A percentile compares a stretch with the other conserved stretches of the same genome.
Conservation (phyloP, 495 filamentous ascomycete species). For the Talaromyces proteolyticus region DNA sequence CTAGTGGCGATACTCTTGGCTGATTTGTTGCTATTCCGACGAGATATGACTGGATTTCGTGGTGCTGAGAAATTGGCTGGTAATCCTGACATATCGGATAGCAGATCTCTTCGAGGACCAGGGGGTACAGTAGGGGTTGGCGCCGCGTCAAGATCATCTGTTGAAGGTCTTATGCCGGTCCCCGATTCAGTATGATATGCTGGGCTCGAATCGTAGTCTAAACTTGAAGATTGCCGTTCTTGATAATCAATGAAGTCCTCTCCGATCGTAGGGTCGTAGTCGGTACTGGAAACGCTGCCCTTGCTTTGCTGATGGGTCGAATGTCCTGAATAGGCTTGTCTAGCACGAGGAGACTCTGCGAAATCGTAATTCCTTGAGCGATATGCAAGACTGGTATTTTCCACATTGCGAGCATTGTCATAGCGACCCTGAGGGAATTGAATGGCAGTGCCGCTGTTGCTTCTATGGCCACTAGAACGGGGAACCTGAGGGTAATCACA, state of each 20-base stretch:
- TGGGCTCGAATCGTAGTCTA: conserved; percentile 55
- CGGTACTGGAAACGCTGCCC: conserved; percentile 64
- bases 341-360: not conserved
- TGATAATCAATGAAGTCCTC: conserved; percentile 50
- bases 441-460: conserved; percentile 77
- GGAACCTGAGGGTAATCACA: conserved; percentile 52
- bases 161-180: conserved; percentile 17
- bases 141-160: conserved; percentile 69
- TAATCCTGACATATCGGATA: conserved; percentile 35
- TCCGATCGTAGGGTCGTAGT: conserved; percentile 45
- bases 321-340: conserved; percentile 4
- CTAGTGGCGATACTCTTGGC: conserved; percentile 40
- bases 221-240: conserved; percentile 67
- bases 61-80: conserved; percentile 24
- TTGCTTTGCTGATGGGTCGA: conserved; percentile 59
- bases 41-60: conserved; percentile 32
- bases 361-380: conserved; percentile 3
- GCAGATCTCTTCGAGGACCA: conserved; percentile 58
- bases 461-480: conserved; percentile 56
- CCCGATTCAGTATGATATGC: conserved; percentile 21
- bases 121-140: conserved; percentile 82
- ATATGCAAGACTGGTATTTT: conserved; percentile 25
- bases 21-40: conserved; percentile 59
- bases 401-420: conserved; percentile 52
- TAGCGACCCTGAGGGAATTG: conserved; percentile 55